Evolutionary conservation across 1,284 basidiomycete genomes (phyloP).

Genomic region (Tremellales sp.): DNA sequence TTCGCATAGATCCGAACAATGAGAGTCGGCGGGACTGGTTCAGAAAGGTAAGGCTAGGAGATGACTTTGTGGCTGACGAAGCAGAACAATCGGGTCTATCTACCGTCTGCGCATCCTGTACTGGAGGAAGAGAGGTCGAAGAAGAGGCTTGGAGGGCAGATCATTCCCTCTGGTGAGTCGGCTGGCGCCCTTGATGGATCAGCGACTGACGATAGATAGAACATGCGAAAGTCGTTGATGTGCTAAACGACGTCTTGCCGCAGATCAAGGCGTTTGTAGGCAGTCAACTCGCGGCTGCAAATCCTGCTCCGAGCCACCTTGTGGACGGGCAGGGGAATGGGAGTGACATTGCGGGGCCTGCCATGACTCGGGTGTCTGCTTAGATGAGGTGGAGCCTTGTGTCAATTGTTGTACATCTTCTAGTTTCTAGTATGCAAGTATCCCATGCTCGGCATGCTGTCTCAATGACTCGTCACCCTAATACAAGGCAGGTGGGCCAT

Average conservation of each 20-base stretch:
- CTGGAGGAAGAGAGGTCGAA: constrained; percentile 40
- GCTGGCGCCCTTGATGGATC: too few species aligned
- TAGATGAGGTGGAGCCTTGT: not conserved
- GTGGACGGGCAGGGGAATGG: not conserved
- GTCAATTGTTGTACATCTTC: not conserved
- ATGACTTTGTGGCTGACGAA: not conserved
- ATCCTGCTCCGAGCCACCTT: too few species aligned
- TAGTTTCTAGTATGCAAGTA: not conserved
- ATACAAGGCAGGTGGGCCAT: constrained; percentile 8
- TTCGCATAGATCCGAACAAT: constrained; percentile 41
- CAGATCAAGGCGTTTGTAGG: constrained; percentile 40
- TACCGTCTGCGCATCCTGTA: constrained; percentile 39
- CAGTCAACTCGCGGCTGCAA: constrained; percentile 17
- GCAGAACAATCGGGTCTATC: constrained; percentile 37
- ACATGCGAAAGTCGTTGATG: constrained; percentile 45
- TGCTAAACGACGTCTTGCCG: constrained; percentile 39
- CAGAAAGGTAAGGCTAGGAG: constrained; percentile 22
- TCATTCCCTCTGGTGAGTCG: constrained; percentile 33
- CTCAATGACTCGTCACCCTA: constrained; percentile 11
- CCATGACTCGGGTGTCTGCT: not conserved
- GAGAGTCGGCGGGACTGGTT: constrained; percentile 43
- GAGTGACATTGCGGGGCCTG: not conserved
- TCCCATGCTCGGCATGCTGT: not conserved
- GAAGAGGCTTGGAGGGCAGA: constrained; percentile 42
- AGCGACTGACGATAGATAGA: constrained; percentile 20